These are phyloP conservation scores for Penicillium waksmanii DNA, from an alignment of 495 filamentous ascomycete genomes.

Conservation along the genomic window DNA sequence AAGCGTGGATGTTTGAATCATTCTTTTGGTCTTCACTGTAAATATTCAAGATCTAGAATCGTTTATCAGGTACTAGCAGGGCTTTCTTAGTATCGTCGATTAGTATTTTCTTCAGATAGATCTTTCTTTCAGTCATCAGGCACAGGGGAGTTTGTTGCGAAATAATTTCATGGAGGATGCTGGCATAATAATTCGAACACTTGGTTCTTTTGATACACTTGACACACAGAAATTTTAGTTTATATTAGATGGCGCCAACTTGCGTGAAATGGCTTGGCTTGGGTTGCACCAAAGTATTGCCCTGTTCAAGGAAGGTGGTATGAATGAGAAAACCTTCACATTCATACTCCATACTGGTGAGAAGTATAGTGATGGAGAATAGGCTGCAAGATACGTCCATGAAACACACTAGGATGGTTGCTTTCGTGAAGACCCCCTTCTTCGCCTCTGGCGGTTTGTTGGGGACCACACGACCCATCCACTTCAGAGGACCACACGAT, in stretches of 20 bases:
- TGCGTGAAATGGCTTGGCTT: constrained; percentile 1
- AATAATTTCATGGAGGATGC: not conserved
- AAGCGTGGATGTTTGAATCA: not conserved
- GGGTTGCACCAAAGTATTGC: not conserved
- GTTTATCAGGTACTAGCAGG: not conserved
- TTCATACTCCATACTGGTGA: not conserved
- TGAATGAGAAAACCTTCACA: not conserved
- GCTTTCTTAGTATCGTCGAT: not conserved
- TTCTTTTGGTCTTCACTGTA: not conserved
- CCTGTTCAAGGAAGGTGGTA: not conserved
- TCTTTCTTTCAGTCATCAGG: not conserved
- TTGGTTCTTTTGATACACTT: not conserved
- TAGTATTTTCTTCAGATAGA: not conserved
- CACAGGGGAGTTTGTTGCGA: not conserved
- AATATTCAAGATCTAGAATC: not conserved
- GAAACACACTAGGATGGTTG: not conserved
- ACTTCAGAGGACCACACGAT: not conserved
- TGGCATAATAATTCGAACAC: not conserved
- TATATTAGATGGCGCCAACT: not conserved
- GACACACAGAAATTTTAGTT: constrained; percentile 2
- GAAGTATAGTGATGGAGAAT: not conserved
- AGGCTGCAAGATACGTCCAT: not conserved
- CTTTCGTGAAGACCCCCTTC: too few species aligned
- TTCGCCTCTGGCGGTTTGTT: too few species aligned
- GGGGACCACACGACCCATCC: constrained; percentile 1